Evolutionary conservation across 257 asterid genomes (phyloP), one percentile per base, ranked within the genome.

Genomic region (Linaria vulgaris): DNA sequence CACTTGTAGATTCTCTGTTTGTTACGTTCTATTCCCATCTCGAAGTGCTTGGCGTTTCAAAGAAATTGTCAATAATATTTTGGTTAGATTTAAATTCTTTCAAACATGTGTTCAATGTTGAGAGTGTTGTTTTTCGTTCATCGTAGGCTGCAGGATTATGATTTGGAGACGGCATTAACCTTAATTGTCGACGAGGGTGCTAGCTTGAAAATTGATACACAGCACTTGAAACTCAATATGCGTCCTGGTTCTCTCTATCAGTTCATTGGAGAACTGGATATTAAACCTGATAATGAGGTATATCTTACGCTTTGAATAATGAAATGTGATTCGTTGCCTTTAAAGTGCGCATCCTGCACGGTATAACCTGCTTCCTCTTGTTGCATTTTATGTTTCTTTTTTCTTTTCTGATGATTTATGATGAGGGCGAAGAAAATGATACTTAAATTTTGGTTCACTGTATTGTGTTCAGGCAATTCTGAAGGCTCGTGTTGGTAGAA

Each of bases 401-500:
- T n/a, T n/a, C n/a, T n/a, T n/a, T n/a, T n/a, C n/a, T n/a, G n/a
- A n/a, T n/a, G n/a, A n/a, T n/a, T n/a, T n/a, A n/a, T n/a, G n/a
- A n/a, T n/a, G n/a, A n/a, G n/a, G n/a, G n/a, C n/a, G n/a, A n/a
- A n/a, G n/a, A n/a, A n/a, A n/a, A n/a, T n/a, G n/a, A n/a, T n/a
- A n/a, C n/a, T n/a, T n/a, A n/a, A n/a, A n/a, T n/a, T n/a, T n/a
- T n/a, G n/a, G n/a, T n/a, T n/a, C n/a, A n/a, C n/a, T n/a, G n/a
- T n/a, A n/a, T n/a, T n/a, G n/a, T n/a, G n/a, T 61, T 44, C 90
- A 90, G 99, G 96, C 80, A 24, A 83, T 80, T 69, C 56, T 90
- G 73, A 81, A 74, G 75, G 99, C 96, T 48, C 86, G 99, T 49
- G 92, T 94, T 9, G 99, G 99, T 47, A 77, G 97, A 80, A 90